phyloP scores from a whole-genome alignment of 2,329 filamentous ascomycete species.

The Phialophora chinensis region DNA sequence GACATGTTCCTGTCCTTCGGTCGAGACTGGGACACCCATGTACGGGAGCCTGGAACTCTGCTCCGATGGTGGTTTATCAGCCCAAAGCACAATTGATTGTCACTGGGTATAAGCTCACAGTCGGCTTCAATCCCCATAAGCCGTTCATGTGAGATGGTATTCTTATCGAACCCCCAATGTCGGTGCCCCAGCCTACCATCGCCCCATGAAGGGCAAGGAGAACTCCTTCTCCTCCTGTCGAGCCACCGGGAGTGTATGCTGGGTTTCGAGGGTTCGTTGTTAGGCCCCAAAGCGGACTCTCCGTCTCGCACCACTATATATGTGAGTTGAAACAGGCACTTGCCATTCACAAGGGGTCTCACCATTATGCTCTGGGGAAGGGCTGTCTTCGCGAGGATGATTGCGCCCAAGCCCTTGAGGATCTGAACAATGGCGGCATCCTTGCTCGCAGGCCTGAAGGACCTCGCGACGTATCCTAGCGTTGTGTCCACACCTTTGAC shows the following conservation, averaged over 20 bases:
- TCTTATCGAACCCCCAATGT: slow-evolving; percentile 59
- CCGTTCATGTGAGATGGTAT: slow-evolving; percentile 58
- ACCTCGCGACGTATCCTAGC: slow-evolving; percentile 56
- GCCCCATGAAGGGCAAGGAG: slow-evolving; percentile 52
- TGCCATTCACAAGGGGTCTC: slow-evolving; percentile 19
- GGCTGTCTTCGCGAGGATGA: slow-evolving; percentile 62
- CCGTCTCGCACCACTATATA: slow-evolving; percentile 59
- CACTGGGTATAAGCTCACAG: slow-evolving; percentile 17
- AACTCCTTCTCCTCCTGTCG: slow-evolving; percentile 53
- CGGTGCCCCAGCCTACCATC: slow-evolving; percentile 57
- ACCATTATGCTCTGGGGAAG: slow-evolving; percentile 61
- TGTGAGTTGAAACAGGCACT: too few relatives aligned
- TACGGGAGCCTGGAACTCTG: slow-evolving; percentile 64
- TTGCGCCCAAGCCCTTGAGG: slow-evolving; percentile 56
- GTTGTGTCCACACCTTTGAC: slow-evolving; percentile 64
- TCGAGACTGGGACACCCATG: slow-evolving; percentile 64
- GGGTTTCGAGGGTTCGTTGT: slow-evolving; percentile 55
- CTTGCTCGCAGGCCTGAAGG: slow-evolving; percentile 51
- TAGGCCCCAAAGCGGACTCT: slow-evolving; percentile 59
- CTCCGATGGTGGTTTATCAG: not conserved
- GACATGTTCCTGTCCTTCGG: slow-evolving; percentile 68
- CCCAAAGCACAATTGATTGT: too few relatives aligned
- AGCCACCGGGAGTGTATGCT: slow-evolving; percentile 55
- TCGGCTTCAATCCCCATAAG: slow-evolving; percentile 58
- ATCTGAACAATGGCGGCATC: slow-evolving; percentile 59